These are phyloP conservation scores for Colletotrichum gloeosporioides DNA, from an alignment of 2,329 filamentous ascomycete species.

Conservation along the genomic window DNA sequence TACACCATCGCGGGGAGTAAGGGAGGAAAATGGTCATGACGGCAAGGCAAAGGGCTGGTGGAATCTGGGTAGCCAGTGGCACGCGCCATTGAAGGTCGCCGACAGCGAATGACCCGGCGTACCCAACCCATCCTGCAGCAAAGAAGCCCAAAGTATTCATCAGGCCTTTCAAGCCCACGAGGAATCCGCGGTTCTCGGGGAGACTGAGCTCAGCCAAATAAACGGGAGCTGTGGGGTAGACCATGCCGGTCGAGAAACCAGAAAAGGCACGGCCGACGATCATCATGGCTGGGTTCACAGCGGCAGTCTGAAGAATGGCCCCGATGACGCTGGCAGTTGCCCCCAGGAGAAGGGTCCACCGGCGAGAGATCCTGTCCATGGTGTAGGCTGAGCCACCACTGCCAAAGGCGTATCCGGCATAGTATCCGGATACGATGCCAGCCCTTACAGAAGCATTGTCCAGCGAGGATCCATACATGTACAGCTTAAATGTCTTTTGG, in stretches of 20 bases:
- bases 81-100: conserved; percentile 37
- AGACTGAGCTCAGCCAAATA: conserved; percentile 32
- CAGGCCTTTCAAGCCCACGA: conserved; percentile 34
- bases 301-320: conserved; percentile 25
- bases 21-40: conserved; percentile 28
- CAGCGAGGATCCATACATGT: conserved; percentile 17
- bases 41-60: conserved; percentile 24
- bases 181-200: conserved; percentile 28
- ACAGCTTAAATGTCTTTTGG: conserved; percentile 14
- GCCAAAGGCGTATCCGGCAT: conserved; percentile 14
- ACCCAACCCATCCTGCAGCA: conserved; percentile 44
- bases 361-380: conserved; percentile 12
- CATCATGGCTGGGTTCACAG: conserved; percentile 29
- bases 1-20: conserved; percentile 31
- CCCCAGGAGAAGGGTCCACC: conserved; percentile 2
- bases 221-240: conserved; percentile 27
- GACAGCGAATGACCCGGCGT: conserved; percentile 34
- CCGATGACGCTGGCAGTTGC: not conserved
- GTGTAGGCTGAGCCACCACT: conserved; percentile 9
- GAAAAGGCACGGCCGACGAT: conserved; percentile 29
- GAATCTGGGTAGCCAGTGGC: conserved; percentile 36
- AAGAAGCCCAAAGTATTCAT: conserved; percentile 41
- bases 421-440: conserved; percentile 20
- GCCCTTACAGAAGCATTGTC: not conserved
- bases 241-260: conserved; percentile 28